Conservation (phyloP, 352 stramenopile genomes). For the Pythium aristosporum region DNA sequence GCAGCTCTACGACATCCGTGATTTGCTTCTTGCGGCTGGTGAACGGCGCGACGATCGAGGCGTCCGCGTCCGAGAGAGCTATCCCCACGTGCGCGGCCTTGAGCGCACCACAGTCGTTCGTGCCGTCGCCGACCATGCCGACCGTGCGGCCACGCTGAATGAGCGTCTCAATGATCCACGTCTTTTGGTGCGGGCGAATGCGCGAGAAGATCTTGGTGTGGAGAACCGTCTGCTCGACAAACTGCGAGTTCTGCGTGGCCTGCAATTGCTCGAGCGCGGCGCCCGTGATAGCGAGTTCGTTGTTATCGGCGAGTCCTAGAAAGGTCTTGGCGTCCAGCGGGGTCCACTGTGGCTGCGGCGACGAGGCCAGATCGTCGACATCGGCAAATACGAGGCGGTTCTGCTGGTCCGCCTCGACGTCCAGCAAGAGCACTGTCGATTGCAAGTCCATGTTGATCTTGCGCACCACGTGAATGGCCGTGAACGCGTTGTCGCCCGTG, state of each 20-base stretch:
- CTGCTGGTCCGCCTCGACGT: conserved; percentile 15
- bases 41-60: conserved; percentile 86
- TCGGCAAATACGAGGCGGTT: conserved; percentile 52
- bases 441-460: conserved; percentile 78
- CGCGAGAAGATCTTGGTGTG: conserved; percentile 72
- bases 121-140: conserved; percentile 69
- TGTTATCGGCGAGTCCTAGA: conserved; percentile 48
- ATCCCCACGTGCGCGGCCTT: conserved; percentile 87
- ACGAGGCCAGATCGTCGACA: conserved; percentile 51
- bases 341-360: conserved; percentile 32
- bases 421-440: conserved; percentile 43
- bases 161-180: conserved; percentile 73
- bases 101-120: conserved; percentile 86
- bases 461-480: conserved; percentile 65
- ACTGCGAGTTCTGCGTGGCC: conserved; percentile 28
- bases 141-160: conserved; percentile 54
- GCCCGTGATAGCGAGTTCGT: conserved; percentile 68
- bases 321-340: conserved; percentile 47
- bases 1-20: conserved; percentile 76
- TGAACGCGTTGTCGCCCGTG: conserved; percentile 87
- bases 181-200: conserved; percentile 74
- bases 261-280: conserved; percentile 52
- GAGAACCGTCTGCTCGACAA: conserved; percentile 54
- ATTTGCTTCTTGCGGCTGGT: conserved; percentile 85
- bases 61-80: conserved; percentile 81